Percentiles rank a stretch among this genome's conserved stretches.
These are phyloP conservation scores for Mortierella sp. DNA, from an alignment of 371 early-diverging fungal species.

Conservation along the genomic window DNA sequence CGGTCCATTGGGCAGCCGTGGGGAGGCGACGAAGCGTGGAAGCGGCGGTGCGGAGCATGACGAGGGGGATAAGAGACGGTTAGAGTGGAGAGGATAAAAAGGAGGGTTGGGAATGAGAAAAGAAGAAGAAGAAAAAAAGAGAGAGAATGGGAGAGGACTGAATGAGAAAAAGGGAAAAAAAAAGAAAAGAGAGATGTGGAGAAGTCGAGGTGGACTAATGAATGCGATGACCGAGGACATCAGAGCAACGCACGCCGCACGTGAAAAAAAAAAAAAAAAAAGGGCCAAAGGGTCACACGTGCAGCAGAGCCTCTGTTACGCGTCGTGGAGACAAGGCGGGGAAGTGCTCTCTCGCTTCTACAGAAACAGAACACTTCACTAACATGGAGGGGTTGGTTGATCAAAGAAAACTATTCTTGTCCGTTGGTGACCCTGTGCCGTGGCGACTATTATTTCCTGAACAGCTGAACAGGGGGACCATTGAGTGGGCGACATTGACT, in stretches of 20 bases:
- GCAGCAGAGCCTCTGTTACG: too few relatives aligned
- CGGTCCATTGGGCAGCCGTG: constrained; percentile 33
- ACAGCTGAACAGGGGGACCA: too few relatives aligned
- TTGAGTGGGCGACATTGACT: too few relatives aligned
- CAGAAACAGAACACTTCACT: too few relatives aligned
- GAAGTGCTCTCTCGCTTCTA: too few relatives aligned
- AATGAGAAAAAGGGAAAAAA: constrained; percentile 8
- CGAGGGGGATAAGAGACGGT: neutral
- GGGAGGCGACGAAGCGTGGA: constrained; percentile 39
- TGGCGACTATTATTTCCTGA: too few relatives aligned
- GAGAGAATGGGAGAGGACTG: constrained; percentile 1
- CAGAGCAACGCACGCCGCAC: too few relatives aligned
- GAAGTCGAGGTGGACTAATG: neutral
- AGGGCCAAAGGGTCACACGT: neutral
- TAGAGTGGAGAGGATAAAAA: neutral
- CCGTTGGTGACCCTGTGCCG: too few relatives aligned
- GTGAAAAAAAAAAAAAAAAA: constrained; percentile 5
- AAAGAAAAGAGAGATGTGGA: constrained; percentile 2
- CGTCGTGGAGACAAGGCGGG: too few relatives aligned
- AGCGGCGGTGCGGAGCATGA: constrained; percentile 41
- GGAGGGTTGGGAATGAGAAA: neutral
- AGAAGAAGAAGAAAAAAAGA: constrained; percentile 7
- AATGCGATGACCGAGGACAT: neutral
- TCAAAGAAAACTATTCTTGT: too few relatives aligned
- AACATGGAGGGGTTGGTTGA: too few relatives aligned